Evolutionary conservation across 768 basidiomycete species (phyloP).

Genomic region (Mycena maculata): DNA sequence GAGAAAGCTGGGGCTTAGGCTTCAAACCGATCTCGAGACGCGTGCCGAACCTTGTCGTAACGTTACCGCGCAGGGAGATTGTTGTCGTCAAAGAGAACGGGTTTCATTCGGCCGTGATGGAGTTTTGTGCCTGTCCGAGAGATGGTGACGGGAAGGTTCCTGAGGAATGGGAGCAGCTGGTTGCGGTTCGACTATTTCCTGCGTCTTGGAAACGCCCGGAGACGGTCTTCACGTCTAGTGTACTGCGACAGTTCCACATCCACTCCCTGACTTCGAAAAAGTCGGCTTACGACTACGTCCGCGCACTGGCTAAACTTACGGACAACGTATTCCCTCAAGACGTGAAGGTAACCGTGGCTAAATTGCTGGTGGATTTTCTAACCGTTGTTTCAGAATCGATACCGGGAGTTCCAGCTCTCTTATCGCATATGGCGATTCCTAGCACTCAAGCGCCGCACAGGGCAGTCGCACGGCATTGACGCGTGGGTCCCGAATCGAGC

Average conservation of each 20-base stretch:
- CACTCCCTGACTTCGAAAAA: conserved; percentile 46
- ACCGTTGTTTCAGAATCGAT: conserved; percentile 19
- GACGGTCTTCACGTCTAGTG: conserved; percentile 28
- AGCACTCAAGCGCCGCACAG: conserved; percentile 20
- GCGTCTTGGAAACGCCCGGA: conserved; percentile 28
- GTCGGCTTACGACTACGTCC: conserved; percentile 44
- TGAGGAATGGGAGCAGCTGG: conserved; percentile 15
- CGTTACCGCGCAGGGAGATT: not conserved
- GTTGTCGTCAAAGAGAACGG: not conserved
- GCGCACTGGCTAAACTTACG: conserved; percentile 36
- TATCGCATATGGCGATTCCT: conserved; percentile 30
- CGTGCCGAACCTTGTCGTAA: not conserved
- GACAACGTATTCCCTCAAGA: conserved; percentile 31
- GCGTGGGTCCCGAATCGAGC: conserved; percentile 7
- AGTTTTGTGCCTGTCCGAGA: not conserved
- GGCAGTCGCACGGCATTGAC: conserved; percentile 29
- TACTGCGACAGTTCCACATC: conserved; percentile 44
- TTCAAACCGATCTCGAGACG: not conserved
- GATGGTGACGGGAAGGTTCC: not conserved
- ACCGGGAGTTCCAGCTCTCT: conserved; percentile 23
- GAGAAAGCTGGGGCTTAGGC: not conserved
- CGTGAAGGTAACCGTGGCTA: not conserved
- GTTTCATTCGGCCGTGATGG: not conserved
- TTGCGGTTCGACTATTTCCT: conserved; percentile 28
- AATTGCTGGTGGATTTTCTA: too few relatives aligned